Evolutionary conservation across 495 filamentous ascomycete genomes (phyloP).

Genomic region (Talaromyces ruber): DNA sequence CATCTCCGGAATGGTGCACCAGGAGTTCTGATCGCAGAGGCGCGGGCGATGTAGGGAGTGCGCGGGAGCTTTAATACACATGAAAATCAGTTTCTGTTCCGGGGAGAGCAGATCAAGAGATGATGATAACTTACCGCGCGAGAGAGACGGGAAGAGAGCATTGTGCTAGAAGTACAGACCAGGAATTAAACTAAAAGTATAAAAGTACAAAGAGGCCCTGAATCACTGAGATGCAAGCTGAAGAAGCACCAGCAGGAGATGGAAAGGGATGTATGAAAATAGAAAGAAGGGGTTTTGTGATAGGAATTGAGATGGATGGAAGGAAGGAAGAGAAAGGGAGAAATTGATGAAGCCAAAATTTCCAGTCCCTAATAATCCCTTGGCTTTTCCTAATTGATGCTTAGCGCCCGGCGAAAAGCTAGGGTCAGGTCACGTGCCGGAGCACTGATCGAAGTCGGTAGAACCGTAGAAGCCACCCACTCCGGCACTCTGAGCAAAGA

Average conservation of each 20-base stretch:
- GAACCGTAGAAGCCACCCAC: conserved; percentile 12
- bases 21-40: conserved; percentile 47
- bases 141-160: conserved; percentile 48
- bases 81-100: conserved; percentile 11
- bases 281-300: conserved; percentile 18
- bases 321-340: conserved; percentile 19
- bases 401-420: conserved; percentile 3
- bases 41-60: conserved; percentile 36
- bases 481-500: too few relatives aligned
- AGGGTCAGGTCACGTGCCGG: conserved; percentile 9
- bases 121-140: conserved; percentile 58
- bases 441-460: conserved; percentile 32
- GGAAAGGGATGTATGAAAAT: conserved; percentile 18
- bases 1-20: conserved; percentile 58
- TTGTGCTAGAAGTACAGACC: conserved; percentile 30
- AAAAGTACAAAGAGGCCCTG: conserved; percentile 1
- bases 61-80: conserved; percentile 27
- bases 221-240: background rate
- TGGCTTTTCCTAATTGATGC: conserved; percentile 1
- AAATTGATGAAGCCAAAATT: conserved; percentile 18
- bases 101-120: background rate
- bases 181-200: conserved; percentile 2
- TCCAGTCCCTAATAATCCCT: conserved; percentile 10
- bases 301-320: conserved; percentile 15
- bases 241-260: conserved; percentile 15